These are phyloP conservation scores for Psilocybe tampanensis DNA, from an alignment of 768 basidiomycete species.

Conservation along the genomic window DNA sequence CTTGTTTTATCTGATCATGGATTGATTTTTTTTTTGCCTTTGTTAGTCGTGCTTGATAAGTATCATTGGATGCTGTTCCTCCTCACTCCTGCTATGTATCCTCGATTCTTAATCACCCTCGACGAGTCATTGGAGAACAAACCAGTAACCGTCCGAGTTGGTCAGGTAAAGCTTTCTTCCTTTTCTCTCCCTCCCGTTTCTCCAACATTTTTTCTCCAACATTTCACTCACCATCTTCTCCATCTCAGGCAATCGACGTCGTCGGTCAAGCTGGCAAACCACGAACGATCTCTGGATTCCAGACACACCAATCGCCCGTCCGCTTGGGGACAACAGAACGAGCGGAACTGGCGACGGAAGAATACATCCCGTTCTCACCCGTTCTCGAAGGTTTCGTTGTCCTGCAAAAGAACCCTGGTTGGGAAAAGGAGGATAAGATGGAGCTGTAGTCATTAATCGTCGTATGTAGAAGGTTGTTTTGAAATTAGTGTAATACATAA, in stretches of 20 bases:
- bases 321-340: slow-evolving; percentile 93
- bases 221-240: background rate
- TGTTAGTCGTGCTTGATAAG: slow-evolving; percentile 88
- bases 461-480: too few species aligned
- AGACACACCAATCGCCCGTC: slow-evolving; percentile 96
- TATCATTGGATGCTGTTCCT: slow-evolving; percentile 99
- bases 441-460: too few species aligned
- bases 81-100: slow-evolving; percentile 95
- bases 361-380: slow-evolving; percentile 88
- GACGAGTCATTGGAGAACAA: slow-evolving; percentile 86
- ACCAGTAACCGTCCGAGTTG: slow-evolving; percentile 93
- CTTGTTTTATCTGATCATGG: background rate
- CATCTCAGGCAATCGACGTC: slow-evolving; percentile 86
- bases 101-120: slow-evolving; percentile 96
- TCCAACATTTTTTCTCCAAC: too few species aligned
- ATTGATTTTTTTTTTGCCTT: slow-evolving; percentile 3
- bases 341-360: slow-evolving; percentile 95
- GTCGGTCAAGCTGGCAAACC: slow-evolving; percentile 98
- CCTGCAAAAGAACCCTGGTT: slow-evolving; percentile 89
- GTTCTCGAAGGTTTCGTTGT: slow-evolving; percentile 94
- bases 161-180: slow-evolving; percentile 58
- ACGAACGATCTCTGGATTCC: slow-evolving; percentile 95
- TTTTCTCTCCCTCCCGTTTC: too few species aligned
- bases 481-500: too few species aligned
- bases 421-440: slow-evolving; percentile 86